Evolutionary conservation across 352 stramenopile species (phyloP).

Genomic region (Thraustochytrium sp.): DNA sequence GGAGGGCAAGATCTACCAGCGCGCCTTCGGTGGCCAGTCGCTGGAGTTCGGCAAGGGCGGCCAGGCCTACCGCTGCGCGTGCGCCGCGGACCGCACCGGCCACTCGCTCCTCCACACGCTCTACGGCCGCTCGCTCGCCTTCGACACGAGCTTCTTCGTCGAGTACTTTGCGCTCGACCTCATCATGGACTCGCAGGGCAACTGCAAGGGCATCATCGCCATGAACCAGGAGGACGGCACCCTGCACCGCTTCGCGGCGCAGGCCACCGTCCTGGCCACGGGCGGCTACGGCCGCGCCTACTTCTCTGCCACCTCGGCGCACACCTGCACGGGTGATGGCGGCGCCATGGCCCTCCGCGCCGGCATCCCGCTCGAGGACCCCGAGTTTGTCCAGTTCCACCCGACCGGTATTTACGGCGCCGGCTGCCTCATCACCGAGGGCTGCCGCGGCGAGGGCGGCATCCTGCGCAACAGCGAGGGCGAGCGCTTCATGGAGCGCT

Average conservation of each 20-base stretch:
- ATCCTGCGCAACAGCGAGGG: constrained; percentile 89
- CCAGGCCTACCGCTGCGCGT: constrained; percentile 85
- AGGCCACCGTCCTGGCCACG: constrained; percentile 89
- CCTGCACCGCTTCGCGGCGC: constrained; percentile 88
- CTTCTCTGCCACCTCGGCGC: constrained; percentile 91
- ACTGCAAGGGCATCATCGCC: constrained; percentile 85
- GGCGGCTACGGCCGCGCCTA: constrained; percentile 90
- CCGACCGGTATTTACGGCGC: constrained; percentile 95
- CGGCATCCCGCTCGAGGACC: constrained; percentile 85
- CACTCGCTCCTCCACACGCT: constrained; percentile 96
- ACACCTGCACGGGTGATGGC: constrained; percentile 93
- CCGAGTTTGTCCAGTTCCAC: constrained; percentile 96
- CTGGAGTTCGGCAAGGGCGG: constrained; percentile 91
- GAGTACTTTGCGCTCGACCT: constrained; percentile 95
- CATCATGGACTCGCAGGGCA: constrained; percentile 82
- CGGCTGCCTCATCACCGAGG: constrained; percentile 93
- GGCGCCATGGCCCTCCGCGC: constrained; percentile 90
- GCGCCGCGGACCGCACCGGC: constrained; percentile 87
- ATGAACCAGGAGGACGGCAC: constrained; percentile 95
- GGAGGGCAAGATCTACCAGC: constrained; percentile 93
- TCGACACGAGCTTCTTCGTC: constrained; percentile 96
- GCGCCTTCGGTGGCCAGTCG: constrained; percentile 89
- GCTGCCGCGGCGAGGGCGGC: constrained; percentile 88
- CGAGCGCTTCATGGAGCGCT: constrained; percentile 91
- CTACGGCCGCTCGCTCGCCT: constrained; percentile 88